Evolutionary conservation across 1,139 yeast genomes (phyloP), one percentile per base, ranked within the genome.

Genomic region (Blastobotrys serpentis): DNA sequence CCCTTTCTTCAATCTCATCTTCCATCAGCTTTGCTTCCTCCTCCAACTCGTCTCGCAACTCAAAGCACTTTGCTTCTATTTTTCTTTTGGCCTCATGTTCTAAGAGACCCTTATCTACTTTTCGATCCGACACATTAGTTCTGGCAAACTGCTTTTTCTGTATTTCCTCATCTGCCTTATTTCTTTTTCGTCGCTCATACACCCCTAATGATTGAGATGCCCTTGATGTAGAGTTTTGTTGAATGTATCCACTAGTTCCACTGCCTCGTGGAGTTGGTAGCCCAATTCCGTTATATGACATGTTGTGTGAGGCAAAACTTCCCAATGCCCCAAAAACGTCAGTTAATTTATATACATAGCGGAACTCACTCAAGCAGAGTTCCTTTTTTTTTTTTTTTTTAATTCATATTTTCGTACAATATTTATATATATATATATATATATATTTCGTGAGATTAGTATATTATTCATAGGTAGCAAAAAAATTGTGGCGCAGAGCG

Each of bases 241-340:
- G 85, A 3, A 85, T 73, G 59, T 76, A 75, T 0, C 94, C 94
- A 38, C 84, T 82, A 1, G 92, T 84, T 0, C 87, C 87, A 0
- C 85, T 72, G 0, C 94, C 94, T 49, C 87, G 69, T 0, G 85
- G 79, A 0, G 84, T 77, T 42, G 73, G 74, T 22, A 83, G 70
- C 0, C 89, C 89, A 44, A 84, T 75, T 16, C 86, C 84, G 63
- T 81, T 82, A 62, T 80, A 81, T 17, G 86, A 78, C 87, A 82
- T 82, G 30, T 16, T 36, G 4, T 25, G 30, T 39, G 43, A 7
- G 21, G 36, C 18, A 7, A 11, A 14, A 26, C 18, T 19, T 40
- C 19, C 43, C 43, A 26, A 39, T 23, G 10, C 16, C 8, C 6
- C 26, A 23, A 23, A 23, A 6, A 10, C 6, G 10, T 10, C 26